A percentile compares a stretch with the other conserved stretches of the same genome.
phyloP scores from a whole-genome alignment of 1,284 basidiomycete species.

The Grifola frondosa region DNA sequence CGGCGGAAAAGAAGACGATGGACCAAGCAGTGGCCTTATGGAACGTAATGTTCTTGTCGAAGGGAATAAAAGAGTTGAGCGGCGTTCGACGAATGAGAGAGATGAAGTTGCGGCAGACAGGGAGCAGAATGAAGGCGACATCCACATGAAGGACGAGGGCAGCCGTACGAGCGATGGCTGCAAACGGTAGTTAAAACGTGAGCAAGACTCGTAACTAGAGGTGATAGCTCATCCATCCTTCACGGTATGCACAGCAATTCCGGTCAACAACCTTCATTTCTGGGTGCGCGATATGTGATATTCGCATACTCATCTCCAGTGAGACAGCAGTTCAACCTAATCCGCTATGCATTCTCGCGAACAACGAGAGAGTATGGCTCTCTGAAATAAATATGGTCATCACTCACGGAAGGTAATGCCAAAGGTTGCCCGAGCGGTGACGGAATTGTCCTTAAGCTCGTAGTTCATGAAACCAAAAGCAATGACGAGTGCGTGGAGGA shows the following conservation, averaged over 20 bases:
- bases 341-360: no score
- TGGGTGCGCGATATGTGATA: no score
- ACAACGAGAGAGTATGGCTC: no score
- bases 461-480: conserved; percentile 78
- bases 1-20: conserved; percentile 69
- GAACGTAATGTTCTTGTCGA: conserved; percentile 86
- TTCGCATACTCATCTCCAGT: no score
- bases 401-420: conserved; percentile 74
- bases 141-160: conserved; percentile 87
- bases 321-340: no score
- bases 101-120: conserved; percentile 89
- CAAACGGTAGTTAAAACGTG: conserved; percentile 1
- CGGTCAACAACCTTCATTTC: no score
- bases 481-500: conserved; percentile 75
- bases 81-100: conserved; percentile 80
- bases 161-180: conserved; percentile 80
- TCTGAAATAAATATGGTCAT: no score
- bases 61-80: conserved; percentile 82
- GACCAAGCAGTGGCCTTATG: conserved; percentile 89
- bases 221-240: not conserved
- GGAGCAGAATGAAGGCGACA: conserved; percentile 86
- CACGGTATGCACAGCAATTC: no score
- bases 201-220: not conserved
- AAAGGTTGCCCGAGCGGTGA: conserved; percentile 62
- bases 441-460: conserved; percentile 73